Conservation (phyloP, 2,329 filamentous ascomycete species). For the Ophiostoma ulmi region DNA sequence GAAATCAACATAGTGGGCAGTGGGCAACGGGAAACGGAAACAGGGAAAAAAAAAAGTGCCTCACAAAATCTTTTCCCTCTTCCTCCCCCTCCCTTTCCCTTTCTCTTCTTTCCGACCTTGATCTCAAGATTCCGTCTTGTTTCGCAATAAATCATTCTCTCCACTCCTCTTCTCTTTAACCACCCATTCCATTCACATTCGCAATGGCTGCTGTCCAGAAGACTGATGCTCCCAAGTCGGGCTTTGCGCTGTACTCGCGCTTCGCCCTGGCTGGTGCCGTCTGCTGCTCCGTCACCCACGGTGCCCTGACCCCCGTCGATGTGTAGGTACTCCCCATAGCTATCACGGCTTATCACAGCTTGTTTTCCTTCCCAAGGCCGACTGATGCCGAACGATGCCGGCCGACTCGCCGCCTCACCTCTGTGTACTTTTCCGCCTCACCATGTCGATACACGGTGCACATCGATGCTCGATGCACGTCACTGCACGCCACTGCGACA, state of each 20-base stretch:
- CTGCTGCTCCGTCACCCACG: conserved; percentile 98
- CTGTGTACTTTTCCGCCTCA: background rate
- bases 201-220: conserved; percentile 47
- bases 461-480: background rate
- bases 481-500: background rate
- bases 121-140: conserved; percentile 22
- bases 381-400: background rate
- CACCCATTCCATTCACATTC: conserved; percentile 28
- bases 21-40: background rate
- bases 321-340: conserved; percentile 66
- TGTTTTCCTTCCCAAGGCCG: background rate
- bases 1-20: conserved; percentile 9
- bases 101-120: conserved; percentile 16
- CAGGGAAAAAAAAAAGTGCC: conserved; percentile 22
- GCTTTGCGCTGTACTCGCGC: conserved; percentile 76
- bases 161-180: conserved; percentile 30
- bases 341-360: background rate
- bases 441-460: background rate
- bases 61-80: conserved; percentile 20
- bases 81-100: conserved; percentile 14
- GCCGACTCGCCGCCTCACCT: no score
- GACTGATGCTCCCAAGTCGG: conserved; percentile 38
- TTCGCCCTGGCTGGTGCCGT: conserved; percentile 96
- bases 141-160: conserved; percentile 24
- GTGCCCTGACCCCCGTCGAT: conserved; percentile 94